A percentile compares a stretch with the other conserved stretches of the same genome.
phyloP scores from a whole-genome alignment of 2,329 filamentous ascomycete genomes.

The Colletotrichum euphorbiae region DNA sequence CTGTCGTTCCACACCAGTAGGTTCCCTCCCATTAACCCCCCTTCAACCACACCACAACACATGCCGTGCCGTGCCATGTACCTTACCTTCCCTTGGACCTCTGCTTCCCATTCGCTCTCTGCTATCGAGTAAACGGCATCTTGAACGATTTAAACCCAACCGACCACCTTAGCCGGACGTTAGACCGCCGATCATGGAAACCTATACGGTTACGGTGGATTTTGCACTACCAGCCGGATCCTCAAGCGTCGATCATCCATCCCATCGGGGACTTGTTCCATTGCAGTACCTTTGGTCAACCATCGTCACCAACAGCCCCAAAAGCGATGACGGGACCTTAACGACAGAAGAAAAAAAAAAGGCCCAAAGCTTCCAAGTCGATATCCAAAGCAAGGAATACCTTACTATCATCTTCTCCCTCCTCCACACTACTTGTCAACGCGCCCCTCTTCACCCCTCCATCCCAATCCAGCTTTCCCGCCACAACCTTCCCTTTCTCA shows the following conservation, averaged over 20 bases:
- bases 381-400: not conserved
- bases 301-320: not conserved
- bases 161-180: not conserved
- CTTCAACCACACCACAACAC: constrained; percentile 1
- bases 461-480: not conserved
- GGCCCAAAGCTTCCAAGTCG: too few relatives aligned
- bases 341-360: not conserved
- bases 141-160: not conserved
- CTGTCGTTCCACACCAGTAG: constrained; percentile 14
- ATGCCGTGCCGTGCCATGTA: not conserved
- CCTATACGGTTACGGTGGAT: not conserved
- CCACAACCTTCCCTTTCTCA: not conserved
- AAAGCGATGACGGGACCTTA: not conserved
- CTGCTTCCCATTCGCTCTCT: constrained; percentile 1
- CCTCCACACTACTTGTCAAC: not conserved
- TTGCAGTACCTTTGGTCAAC: too few relatives aligned
- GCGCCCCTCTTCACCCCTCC: not conserved
- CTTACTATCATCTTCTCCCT: not conserved
- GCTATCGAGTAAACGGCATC: not conserved
- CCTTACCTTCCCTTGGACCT: not conserved
- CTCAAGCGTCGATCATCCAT: constrained; percentile 24
- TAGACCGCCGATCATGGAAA: not conserved
- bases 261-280: not conserved
- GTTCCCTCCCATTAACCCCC: not conserved
- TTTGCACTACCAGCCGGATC: constrained; percentile 8